Base-by-base conservation (phyloP, 1,284 basidiomycete species). In the Cryptococcus neoformans region DNA sequence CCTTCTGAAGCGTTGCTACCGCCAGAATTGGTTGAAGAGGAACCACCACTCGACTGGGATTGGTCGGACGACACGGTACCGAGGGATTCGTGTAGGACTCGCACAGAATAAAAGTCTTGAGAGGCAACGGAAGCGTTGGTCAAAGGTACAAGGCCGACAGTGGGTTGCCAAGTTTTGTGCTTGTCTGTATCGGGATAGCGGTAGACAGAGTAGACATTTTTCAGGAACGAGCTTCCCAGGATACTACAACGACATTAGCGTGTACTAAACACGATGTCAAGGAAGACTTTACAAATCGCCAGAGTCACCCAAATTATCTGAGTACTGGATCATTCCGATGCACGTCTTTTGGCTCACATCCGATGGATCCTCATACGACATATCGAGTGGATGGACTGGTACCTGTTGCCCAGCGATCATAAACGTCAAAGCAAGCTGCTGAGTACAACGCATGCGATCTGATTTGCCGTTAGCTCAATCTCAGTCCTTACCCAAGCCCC, bases 201-300 rank as follows among this genome's bases (percentile, higher is more conserved):
- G 60, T 67, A 78, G 46, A 78, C 64, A 6, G 75, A 71, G 58
- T 78, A 78, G 41, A 72, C 76, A 52, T 78, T 78, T 60, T 75
- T 77, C 45, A 78, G 54, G 54, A 77, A 78, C 2, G 70, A 63
- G 41, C 68, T 71, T 28, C 76, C 76, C 17, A 78, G 63, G n/a
- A 78, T 64, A 35, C 69, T 72, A 17, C n/a, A 40, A 14, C 35
- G 21, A 21, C 21, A 21, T 21, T 21, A 21, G 21, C 21, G 21
- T 21, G 21, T 21, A 21, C 21, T 21, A 21, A 21, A 21, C 21
- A 21, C 21, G 21, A 21, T 21, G 21, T 21, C 21, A 21, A 21
- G 9, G 44, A 12, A 40, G 3, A 10, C 17, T 6, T n/a, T 49
- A 69, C 63, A 78, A 67, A 57, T 78, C 76, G 8, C 74, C 75